Evolutionary conservation across 495 filamentous ascomycete species (phyloP).

Genomic region (Penicillium verhagenii): DNA sequence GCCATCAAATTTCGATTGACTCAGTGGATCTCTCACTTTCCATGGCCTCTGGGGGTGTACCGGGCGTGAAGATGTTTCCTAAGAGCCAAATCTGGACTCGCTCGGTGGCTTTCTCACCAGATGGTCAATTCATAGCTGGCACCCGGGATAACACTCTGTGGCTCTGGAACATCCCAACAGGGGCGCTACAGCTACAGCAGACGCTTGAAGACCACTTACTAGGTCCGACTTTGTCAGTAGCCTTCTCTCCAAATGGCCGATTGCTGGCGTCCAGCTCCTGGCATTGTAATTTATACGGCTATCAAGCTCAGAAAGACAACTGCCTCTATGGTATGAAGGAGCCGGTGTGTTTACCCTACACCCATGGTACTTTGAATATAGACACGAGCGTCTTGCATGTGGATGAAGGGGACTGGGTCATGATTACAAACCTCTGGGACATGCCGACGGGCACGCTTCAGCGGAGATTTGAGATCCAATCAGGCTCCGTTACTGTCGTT

Average conservation of each 20-base stretch:
- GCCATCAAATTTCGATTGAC: not conserved
- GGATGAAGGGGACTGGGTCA: constrained; percentile 8
- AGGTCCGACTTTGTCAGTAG: not conserved
- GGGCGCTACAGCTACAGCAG: constrained; percentile 12
- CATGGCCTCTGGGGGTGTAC: too few species aligned
- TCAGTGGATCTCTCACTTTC: not conserved
- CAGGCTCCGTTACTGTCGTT: too few species aligned
- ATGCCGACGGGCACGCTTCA: not conserved
- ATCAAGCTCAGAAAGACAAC: too few species aligned
- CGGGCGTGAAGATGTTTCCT: too few species aligned
- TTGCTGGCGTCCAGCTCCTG: constrained; percentile 30
- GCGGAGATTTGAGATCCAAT: not conserved
- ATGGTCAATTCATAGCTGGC: constrained; percentile 32
- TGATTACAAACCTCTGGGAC: too few species aligned
- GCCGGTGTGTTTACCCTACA: too few species aligned
- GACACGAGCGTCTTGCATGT: too few species aligned
- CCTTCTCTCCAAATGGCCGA: constrained; percentile 37
- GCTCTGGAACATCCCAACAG: constrained; percentile 22
- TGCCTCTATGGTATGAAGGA: too few species aligned
- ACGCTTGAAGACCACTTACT: constrained; percentile 19
- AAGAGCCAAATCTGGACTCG: constrained; percentile 12
- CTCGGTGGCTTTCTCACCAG: constrained; percentile 20
- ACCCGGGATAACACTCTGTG: constrained; percentile 15
- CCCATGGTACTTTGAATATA: too few species aligned
- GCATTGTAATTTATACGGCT: too few species aligned